Evolutionary conservation across 257 asterid species (phyloP), one percentile per base, ranked within the genome.

Genomic region (Solanum medicagineum): DNA sequence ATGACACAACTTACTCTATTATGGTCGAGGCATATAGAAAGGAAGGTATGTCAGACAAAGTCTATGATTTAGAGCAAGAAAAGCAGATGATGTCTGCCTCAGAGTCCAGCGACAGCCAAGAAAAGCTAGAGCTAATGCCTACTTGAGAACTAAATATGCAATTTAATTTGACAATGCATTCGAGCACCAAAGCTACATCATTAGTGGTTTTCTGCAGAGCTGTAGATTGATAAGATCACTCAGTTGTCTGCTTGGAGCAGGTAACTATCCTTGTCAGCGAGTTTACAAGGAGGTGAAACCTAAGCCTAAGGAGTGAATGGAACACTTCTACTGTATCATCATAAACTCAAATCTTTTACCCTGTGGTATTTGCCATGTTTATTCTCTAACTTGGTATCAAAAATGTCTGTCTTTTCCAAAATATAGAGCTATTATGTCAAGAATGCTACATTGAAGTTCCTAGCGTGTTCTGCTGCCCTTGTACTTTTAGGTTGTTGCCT

Each of bases 1-100:
- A 96, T 88, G 89, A 92, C 73, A 84, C 89, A 11, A 96, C 98
- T 55, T 95, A 92, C 88, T 84, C 93, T 54, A 45, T 92, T 62
- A 93, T 96, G 98, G 87, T 94, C 53, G 97, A 94, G 81, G 98
- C 97, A 2, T 96, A 95, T 87, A 88, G 89, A 81, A 94, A 91
- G 87, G 98, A 90, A 84, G 98, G 98, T 62, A 95, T 95, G 99
- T 90, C 86, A 84, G 99, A 96, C 88, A 96, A 90, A 91, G 93
- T 83, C 15, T 88, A 92, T 84, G 94, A 90, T 84, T 90, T 95
- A 85, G 97, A 95, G 94, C 97, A 92, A 88, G 95, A 92, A 82
- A 86, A 42, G 83, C 86, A 88, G 87, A 85, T 44, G 89, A 73
- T 69, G 69, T 75, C 20, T 59, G 88, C 77, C 68, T 84, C 84